Base-by-base conservation (phyloP, 2,329 filamentous ascomycete species). In the Ophiobolus disseminans region DNA sequence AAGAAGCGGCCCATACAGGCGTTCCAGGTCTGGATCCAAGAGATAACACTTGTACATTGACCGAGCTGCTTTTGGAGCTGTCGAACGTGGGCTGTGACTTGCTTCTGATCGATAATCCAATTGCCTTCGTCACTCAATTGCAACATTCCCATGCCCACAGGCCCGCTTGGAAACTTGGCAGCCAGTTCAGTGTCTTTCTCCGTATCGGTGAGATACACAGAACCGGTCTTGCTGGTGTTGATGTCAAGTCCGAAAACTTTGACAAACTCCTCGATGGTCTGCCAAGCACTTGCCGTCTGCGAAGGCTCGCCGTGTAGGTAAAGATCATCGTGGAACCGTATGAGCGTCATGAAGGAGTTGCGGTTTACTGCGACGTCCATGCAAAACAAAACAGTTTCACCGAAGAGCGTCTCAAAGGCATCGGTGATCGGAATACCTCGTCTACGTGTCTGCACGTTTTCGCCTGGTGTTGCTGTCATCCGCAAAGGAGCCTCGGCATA, bases 271-370 rank as follows among this genome's bases (percentile, higher is more conserved):
- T 76, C 73, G 54, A 89, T 78, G 0, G 81, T 76, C 14, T 77
- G 63, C 86, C 86, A 90, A 0, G 82, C 85, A 34, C 78, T 75
- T 17, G 79, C 75, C n/a, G 80, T 82, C 2, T 73, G 75, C 3
- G 73, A 54, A 38, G 85, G 79, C 5, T 82, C 75, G 7, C 80
- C 79, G 84, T 85, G 88, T 63, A 87, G 84, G 85, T 85, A 88
- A 41, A 87, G 76, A 55, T 88, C 84, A 53, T 87, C 86, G 41
- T 86, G 80, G 28, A 87, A 74, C 10, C 86, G 81, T 64, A 85
- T 85, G 9, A 88, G 68, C n/a, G 78, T 74, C 1, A 74, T 72
- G 0, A 84, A 84, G 5, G 73, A 53, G 0, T 85, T 84, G 1
- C 74, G 70, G 47, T 87, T 88, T 45, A 88, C 78, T 0, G 84